Evolutionary conservation across 2,329 filamentous ascomycete species (phyloP), one percentile per base, ranked within the genome.

Genomic region (Fragosphaeria purpurea): DNA sequence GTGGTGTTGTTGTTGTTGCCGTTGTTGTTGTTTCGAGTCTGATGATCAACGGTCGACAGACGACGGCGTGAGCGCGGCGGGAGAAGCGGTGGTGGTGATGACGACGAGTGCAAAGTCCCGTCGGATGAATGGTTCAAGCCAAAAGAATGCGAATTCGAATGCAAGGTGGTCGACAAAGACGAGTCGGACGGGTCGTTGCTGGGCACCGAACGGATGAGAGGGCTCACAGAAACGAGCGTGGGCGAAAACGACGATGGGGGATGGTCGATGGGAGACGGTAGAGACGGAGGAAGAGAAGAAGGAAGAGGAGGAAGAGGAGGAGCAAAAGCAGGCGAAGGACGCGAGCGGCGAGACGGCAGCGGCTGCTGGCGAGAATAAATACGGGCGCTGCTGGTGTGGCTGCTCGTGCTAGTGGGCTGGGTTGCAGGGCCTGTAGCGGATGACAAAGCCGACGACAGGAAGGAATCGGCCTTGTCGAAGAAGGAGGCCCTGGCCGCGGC

Each of bases 381-480:
- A 53, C 34, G 22, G 22, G 22, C 22, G 22, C 22, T 22, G 22
- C 22, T 22, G 22, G 22, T 22, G 22, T 22, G 22, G 22, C 22
- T 22, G 22, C 22, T 22, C 22, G 22, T 22, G 22, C 22, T 22
- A 22, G 22, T 22, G 22, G 48, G 48, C 34, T 40, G 45, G 48
- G 38, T 33, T 39, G 46, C 8, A 44, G 30, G 22, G 22, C 22
- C 22, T 22, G 22, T 22, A 22, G 22, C 34, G 34, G 44, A 5
- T 11, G 31, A 50, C 47, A 53, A 53, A 53, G 47, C 50, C 34
- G 47, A 41, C 47, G 45, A 39, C 9, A 50, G 39, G 35, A 50
- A 37, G 37, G 43, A 50, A 48, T 53, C 51, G 51, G 51, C 51
- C 51, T 53, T 50, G 44, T 48, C 38, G 7, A 43, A 44, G 48